Conservation (phyloP, 2,329 filamentous ascomycete species). For the Aspergillus sp. region DNA sequence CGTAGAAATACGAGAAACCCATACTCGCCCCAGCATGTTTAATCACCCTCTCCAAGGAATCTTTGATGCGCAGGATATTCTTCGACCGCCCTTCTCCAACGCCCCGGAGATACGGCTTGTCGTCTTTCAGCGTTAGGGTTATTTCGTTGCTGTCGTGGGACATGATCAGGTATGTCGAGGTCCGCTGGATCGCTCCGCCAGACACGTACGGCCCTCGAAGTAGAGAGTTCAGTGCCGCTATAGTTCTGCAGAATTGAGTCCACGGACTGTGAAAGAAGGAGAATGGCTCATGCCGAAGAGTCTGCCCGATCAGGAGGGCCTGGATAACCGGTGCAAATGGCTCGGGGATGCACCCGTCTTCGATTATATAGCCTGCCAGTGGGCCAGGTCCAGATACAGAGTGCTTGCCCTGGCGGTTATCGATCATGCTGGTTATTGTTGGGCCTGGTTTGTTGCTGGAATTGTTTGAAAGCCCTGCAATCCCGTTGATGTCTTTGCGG, state of each 20-base stretch:
- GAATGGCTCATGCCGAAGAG: neutral
- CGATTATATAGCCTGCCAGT: conserved; percentile 16
- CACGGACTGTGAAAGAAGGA: neutral
- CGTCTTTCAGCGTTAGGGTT: conserved; percentile 57
- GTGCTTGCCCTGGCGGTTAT: conserved; percentile 1
- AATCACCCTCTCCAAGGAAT: conserved; percentile 7
- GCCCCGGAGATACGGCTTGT: conserved; percentile 37
- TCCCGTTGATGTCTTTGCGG: conserved; percentile 27
- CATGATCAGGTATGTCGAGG: conserved; percentile 66
- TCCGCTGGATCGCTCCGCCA: conserved; percentile 58
- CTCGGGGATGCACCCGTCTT: conserved; percentile 20
- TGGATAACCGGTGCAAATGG: conserved; percentile 15
- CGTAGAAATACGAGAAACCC: conserved; percentile 35
- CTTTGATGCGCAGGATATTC: conserved; percentile 18
- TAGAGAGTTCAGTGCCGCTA: neutral
- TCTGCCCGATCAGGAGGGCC: conserved; percentile 10
- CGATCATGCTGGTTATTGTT: conserved; percentile 19
- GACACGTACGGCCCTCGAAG: conserved; percentile 54
- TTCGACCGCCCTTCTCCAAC: conserved; percentile 13
- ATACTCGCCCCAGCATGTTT: conserved; percentile 29
- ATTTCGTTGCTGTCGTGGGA: conserved; percentile 66
- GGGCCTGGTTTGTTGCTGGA: conserved; percentile 6
- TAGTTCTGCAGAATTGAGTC: neutral
- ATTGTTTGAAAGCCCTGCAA: conserved; percentile 1
- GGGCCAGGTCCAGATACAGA: neutral